phyloP scores from a whole-genome alignment of 2,329 filamentous ascomycete species.

The Diaporthe vaccinii region DNA sequence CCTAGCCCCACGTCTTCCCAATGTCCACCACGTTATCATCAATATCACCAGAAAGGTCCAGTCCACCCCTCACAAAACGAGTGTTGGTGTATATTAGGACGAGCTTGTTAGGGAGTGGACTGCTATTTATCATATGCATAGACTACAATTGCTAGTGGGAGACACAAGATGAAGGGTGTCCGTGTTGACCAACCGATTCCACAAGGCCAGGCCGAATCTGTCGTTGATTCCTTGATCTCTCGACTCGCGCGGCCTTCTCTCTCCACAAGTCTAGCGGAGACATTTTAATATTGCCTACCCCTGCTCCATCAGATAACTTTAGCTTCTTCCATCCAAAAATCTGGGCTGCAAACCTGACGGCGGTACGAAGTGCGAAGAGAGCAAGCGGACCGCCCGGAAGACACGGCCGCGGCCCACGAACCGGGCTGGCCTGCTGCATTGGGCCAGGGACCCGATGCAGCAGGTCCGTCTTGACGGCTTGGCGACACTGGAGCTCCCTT shows the following conservation, averaged over 20 bases:
- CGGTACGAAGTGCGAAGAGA: neutral
- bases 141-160: neutral
- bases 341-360: neutral
- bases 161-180: neutral
- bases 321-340: neutral
- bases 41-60: neutral
- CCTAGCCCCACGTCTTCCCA: neutral
- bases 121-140: neutral
- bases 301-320: constrained; percentile 12
- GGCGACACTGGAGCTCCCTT: constrained; percentile 15
- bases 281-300: neutral
- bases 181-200: neutral
- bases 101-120: neutral
- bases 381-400: neutral
- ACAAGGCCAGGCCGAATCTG: constrained; percentile 12
- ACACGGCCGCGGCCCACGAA: neutral
- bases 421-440: constrained; percentile 2
- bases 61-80: neutral
- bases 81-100: neutral
- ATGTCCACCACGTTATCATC: neutral
- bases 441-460: constrained; percentile 21
- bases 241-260: neutral
- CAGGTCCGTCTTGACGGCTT: constrained; percentile 1
- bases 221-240: neutral
- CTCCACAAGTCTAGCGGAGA: neutral